Conservation (phyloP, 2,329 filamentous ascomycete genomes). For the Cercospora sp. region DNA sequence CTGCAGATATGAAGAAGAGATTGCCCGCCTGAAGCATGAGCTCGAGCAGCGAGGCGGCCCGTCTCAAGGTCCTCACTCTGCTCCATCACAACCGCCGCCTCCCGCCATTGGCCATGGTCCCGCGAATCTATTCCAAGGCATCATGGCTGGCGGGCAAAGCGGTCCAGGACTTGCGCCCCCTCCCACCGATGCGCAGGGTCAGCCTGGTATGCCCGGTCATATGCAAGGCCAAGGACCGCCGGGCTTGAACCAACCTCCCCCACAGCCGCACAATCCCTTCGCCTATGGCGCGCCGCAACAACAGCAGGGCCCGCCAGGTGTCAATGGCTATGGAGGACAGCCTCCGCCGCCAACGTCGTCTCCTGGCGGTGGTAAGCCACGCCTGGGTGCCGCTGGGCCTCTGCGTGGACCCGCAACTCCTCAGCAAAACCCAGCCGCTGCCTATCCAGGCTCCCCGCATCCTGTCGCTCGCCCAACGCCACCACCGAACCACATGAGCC, state of each 20-base stretch:
- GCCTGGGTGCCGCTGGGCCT: constrained; percentile 30
- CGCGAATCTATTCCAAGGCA: constrained; percentile 89
- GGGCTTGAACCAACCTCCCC: constrained; percentile 58
- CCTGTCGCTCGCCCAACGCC: constrained; percentile 76
- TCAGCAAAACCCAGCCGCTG: constrained; percentile 83
- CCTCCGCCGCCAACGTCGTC: constrained; percentile 82
- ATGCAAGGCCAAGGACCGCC: constrained; percentile 76
- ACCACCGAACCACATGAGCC: constrained; percentile 43
- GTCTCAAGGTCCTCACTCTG: constrained; percentile 67
- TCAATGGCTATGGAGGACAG: constrained; percentile 79
- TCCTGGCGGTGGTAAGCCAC: constrained; percentile 75
- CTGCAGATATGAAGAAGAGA: constrained; percentile 87
- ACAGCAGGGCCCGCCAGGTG: constrained; percentile 60
- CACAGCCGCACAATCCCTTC: constrained; percentile 69
- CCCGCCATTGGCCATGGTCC: constrained; percentile 82
- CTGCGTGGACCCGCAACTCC: constrained; percentile 73
- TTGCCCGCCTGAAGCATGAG: constrained; percentile 81
- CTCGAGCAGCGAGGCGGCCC: constrained; percentile 71
- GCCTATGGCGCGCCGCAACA: constrained; percentile 59
- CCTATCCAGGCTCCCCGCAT: constrained; percentile 87
- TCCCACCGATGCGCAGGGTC: constrained; percentile 60
- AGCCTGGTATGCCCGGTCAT: constrained; percentile 58
- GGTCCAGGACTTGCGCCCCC: constrained; percentile 73
- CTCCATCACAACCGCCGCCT: constrained; percentile 80
- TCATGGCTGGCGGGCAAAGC: constrained; percentile 89